Percentiles rank a stretch among this genome's conserved stretches.
Evolutionary conservation across 2,329 filamentous ascomycete genomes (phyloP).

Genomic region (Phialophora macrospora): DNA sequence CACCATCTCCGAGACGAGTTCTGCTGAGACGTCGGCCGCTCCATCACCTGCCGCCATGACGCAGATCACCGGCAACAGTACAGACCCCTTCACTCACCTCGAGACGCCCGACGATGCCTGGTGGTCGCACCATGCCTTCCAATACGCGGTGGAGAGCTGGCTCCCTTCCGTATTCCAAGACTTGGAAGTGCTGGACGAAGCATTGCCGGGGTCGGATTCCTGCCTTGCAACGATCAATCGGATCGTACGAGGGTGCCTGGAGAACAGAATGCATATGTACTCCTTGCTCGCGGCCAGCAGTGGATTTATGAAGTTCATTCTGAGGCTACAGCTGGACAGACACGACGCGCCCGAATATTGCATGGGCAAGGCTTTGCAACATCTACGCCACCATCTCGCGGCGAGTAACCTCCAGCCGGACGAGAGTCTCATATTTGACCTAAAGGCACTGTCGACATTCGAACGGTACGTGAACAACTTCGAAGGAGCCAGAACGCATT

Average conservation of each 20-base stretch:
- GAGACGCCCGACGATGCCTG: constrained; percentile 26
- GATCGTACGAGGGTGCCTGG: constrained; percentile 28
- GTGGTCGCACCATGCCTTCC: constrained; percentile 29
- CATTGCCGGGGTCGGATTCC: constrained; percentile 5
- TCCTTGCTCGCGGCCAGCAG: constrained; percentile 31
- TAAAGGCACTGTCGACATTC: constrained; percentile 27
- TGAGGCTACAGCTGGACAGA: constrained; percentile 21
- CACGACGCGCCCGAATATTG: constrained; percentile 31
- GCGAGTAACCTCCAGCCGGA: constrained; percentile 9
- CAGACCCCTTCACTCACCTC: constrained; percentile 26
- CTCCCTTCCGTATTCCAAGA: constrained; percentile 24
- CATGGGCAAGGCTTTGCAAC: constrained; percentile 28
- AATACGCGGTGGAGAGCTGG: constrained; percentile 24
- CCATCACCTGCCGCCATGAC: constrained; percentile 27
- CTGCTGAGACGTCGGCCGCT: constrained; percentile 28
- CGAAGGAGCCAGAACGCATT: constrained; percentile 29
- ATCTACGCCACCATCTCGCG: constrained; percentile 27
- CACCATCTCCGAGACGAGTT: constrained; percentile 28
- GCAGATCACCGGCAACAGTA: constrained; percentile 12
- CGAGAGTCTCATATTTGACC: constrained; percentile 31
- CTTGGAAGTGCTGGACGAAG: constrained; percentile 24
- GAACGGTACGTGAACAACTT: constrained; percentile 30
- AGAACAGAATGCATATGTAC: constrained; percentile 33
- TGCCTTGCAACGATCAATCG: constrained; percentile 25
- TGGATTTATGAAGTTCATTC: constrained; percentile 25